Conservation (phyloP, 805 yeast genomes). For the Sporopachydermia quercuum region DNA sequence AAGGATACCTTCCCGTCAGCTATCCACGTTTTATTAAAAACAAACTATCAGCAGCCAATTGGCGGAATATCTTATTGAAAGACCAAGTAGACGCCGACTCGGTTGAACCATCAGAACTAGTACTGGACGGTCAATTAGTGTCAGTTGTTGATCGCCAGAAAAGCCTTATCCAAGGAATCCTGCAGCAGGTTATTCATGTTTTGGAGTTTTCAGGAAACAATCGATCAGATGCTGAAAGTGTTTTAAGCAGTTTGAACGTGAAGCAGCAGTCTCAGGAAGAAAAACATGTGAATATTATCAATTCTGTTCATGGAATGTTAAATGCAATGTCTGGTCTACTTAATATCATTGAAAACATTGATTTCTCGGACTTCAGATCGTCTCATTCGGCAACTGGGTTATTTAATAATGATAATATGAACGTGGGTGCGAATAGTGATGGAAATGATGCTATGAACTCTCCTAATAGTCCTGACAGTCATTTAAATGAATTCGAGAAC, state of each 20-base stretch:
- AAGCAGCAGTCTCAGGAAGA: constrained; percentile 15
- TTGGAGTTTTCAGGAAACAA: constrained; percentile 16
- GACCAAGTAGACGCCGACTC: background rate
- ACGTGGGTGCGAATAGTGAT: too few relatives aligned
- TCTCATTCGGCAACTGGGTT: background rate
- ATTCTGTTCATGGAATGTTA: constrained; percentile 26
- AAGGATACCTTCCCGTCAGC: background rate
- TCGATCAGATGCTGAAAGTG: constrained; percentile 19
- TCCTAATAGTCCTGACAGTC: too few relatives aligned
- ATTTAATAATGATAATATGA: background rate
- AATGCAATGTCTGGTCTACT: constrained; percentile 1
- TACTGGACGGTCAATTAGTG: constrained; percentile 1
- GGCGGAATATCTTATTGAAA: background rate
- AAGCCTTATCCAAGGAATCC: background rate
- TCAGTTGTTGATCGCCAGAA: constrained; percentile 1
- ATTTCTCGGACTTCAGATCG: background rate
- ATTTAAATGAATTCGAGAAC: background rate
- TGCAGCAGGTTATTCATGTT: constrained; percentile 24
- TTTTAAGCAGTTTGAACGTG: constrained; percentile 9
- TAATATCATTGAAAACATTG: background rate
- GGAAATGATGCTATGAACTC: too few relatives aligned
- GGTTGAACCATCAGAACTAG: background rate
- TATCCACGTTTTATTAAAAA: background rate
- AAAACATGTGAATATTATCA: constrained; percentile 37
- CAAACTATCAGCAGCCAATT: background rate